A percentile compares a stretch with the other conserved stretches of the same genome.
phyloP scores from a whole-genome alignment of 2,329 filamentous ascomycete genomes.

The Epichloe glyceriae region DNA sequence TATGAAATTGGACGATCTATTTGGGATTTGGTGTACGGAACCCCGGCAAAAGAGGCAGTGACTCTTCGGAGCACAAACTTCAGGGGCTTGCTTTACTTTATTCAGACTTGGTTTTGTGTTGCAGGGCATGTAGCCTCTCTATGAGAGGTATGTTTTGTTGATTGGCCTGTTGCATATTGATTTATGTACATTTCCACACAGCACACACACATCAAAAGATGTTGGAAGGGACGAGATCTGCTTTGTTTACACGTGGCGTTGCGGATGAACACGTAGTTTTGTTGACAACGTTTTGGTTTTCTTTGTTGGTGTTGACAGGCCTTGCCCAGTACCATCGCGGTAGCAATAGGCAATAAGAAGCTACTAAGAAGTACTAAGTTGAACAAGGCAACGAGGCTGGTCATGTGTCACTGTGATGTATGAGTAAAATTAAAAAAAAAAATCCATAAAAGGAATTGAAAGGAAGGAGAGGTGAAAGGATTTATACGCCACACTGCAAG shows the following conservation, averaged over 20 bases:
- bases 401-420: no score
- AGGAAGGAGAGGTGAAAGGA: no score
- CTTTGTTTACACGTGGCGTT: slow-evolving; percentile 15
- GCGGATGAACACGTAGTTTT: slow-evolving; percentile 11
- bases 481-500: no score
- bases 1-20: slow-evolving; percentile 11
- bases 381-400: neutral
- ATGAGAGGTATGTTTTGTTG: neutral
- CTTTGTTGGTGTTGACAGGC: slow-evolving; percentile 17
- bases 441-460: no score
- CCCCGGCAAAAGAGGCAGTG: neutral
- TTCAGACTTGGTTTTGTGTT: neutral
- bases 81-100: neutral
- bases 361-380: slow-evolving; percentile 1
- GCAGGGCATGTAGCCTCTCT: neutral
- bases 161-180: slow-evolving; percentile 8
- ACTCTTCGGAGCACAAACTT: neutral
- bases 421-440: no score
- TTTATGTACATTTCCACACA: slow-evolving; percentile 29
- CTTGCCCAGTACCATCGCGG: slow-evolving; percentile 6
- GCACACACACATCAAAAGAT: slow-evolving; percentile 35
- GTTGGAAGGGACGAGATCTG: slow-evolving; percentile 21
- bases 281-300: slow-evolving; percentile 8
- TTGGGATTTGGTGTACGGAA: neutral
- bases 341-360: slow-evolving; percentile 17